Percentiles rank a stretch among this genome's conserved stretches.
phyloP scores from a whole-genome alignment of 805 yeast species.

The Wickerhamomyces bovis region DNA sequence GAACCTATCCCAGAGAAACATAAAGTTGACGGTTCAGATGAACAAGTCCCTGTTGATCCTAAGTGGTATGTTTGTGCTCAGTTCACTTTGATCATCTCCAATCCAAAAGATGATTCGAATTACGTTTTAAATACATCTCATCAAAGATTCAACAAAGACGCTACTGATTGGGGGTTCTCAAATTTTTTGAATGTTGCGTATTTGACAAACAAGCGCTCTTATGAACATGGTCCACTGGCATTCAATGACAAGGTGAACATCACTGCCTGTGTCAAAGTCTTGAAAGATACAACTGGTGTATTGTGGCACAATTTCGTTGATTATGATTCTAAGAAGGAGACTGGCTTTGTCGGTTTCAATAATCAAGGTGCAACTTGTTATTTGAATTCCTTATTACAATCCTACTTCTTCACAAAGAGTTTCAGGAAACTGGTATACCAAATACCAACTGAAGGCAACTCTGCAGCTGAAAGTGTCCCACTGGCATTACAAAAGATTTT shows the following conservation, averaged over 20 bases:
- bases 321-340: constrained; percentile 78
- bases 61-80: constrained; percentile 91
- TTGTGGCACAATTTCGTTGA: constrained; percentile 85
- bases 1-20: constrained; percentile 52
- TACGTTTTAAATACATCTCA: constrained; percentile 58
- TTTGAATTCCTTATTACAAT: constrained; percentile 85
- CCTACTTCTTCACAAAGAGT: constrained; percentile 76
- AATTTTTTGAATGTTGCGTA: constrained; percentile 54
- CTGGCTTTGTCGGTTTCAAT: constrained; percentile 88
- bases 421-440: constrained; percentile 84
- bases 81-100: constrained; percentile 79
- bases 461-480: constrained; percentile 57
- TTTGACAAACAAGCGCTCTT: constrained; percentile 26
- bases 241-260: constrained; percentile 57
- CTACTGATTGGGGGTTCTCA: constrained; percentile 95
- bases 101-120: constrained; percentile 63
- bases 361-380: constrained; percentile 99
- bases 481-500: constrained; percentile 84
- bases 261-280: constrained; percentile 68
- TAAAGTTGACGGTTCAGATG: constrained; percentile 23
- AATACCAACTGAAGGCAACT: constrained; percentile 71
- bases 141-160: constrained; percentile 70
- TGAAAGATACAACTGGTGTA: constrained; percentile 90
- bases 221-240: constrained; percentile 30
- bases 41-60: constrained; percentile 30